Evolutionary conservation across 208 protist genomes (phyloP), one percentile per base, ranked within the genome.

Genomic region (Endotrypanum monterogeii): DNA sequence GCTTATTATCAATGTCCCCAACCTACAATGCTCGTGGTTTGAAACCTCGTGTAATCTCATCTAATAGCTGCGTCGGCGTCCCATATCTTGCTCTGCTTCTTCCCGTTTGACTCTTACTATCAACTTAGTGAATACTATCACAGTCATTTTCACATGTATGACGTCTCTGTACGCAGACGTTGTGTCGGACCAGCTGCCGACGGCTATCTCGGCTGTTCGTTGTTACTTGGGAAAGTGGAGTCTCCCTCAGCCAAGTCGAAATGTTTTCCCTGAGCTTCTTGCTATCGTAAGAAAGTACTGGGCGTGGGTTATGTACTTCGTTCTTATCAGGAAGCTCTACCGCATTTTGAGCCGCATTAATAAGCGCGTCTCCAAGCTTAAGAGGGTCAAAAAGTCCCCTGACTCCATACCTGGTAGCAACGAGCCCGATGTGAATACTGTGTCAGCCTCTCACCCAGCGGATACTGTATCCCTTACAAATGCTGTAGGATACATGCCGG

Each of bases 261-360:
- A 23, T 11, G 60, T 83, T 48, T 67, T 75, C 44, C 68, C 72
- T 25, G 70, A 74, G 56, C 23, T 83, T 23, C 9, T 76, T 32
- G 54, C 55, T n/a, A 78, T 81, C 32, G 71, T 83, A 9, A 54
- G 74, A 11, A 78, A 79, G 30, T 86, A 86, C 68, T 83, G 77
- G 78, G 66, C 50, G 54, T 80, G 73, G 67, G 72, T n/a, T 2
- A 52, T 86, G 16, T 86, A 86, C 71, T 86, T 83, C 61, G 39
- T 86, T 32, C 73, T 83, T 67, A 18, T 83, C 32, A 71, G 78
- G 14, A 86, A 86, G 67, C 62, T 86, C 1, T 80, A 78, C 58
- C 74, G 82, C 60, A 73, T 83, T 4, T 63, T 78, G 44, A 78
- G 61, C 28, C 72, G 67, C 41, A 72, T 57, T 14, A 73, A 73